Evolutionary conservation across 257 asterid genomes (phyloP), one percentile per base, ranked within the genome.

Genomic region (Gentiana macrophylla): DNA sequence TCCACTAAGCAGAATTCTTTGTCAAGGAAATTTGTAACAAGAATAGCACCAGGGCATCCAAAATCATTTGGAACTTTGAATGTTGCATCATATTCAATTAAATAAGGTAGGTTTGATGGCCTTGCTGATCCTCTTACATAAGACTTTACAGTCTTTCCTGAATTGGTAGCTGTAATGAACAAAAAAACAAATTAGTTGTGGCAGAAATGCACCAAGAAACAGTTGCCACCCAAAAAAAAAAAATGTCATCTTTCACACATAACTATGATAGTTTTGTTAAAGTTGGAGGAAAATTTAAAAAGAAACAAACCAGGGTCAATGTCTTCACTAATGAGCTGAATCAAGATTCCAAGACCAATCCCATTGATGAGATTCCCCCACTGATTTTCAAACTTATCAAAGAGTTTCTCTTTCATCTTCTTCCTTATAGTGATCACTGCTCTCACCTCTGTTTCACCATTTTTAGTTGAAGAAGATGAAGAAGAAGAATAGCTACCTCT

Each of bases 311-410:
- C 86, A 60, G 93, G 84, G 71, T 86, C 86, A 79, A 76, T 61
- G 44, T 84, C 94, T 76, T 84, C 70, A 69, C 96, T 90, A 61
- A 86, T 63, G 59, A 90, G 86, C 70, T 79, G 94, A 77, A 90
- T 57, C 52, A 56, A 72, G 81, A 86, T 86, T 62, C 97, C 97
- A 73, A 72, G 74, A 8, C 97, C 97, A 57, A 90, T 82, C 45
- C 86, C 96, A 74, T 86, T 90, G 7, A 90, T 54, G 11, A 90
- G 55, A 12, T 80, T 73, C 24, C 77, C 94, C 94, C 88, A 84
- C 73, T 79, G 86, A 52, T 84, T 94, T 51, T 84, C 96, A 58
- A 90, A 58, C 73, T 75, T 90, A 4, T 80, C 94, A 62, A n/a
- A 56, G 51, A 90, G 53, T 55, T 57, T 84, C 61, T 86, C 96